Percentiles rank a stretch among this genome's conserved stretches.
phyloP scores from a whole-genome alignment of 2,329 filamentous ascomycete species.

The Paecilomyces variotii region DNA sequence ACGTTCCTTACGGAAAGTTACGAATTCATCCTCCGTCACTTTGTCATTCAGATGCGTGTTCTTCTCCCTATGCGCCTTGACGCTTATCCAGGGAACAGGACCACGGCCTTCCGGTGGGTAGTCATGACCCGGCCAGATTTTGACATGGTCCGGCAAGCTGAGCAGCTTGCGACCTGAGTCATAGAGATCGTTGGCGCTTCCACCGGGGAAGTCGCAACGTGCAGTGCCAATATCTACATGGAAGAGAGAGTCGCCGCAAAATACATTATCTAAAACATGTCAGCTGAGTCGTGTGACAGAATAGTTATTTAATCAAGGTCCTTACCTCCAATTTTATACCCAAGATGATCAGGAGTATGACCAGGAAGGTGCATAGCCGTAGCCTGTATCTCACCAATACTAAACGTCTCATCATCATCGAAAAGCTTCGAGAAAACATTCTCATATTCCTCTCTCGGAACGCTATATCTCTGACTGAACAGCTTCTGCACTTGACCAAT shows the following conservation, averaged over 20 bases:
- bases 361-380: slow-evolving; percentile 52
- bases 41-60: slow-evolving; percentile 45
- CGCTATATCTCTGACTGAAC: slow-evolving; percentile 31
- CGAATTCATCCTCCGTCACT: slow-evolving; percentile 37
- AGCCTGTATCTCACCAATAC: slow-evolving; percentile 42
- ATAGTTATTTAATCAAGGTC: neutral
- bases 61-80: slow-evolving; percentile 37
- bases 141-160: slow-evolving; percentile 34
- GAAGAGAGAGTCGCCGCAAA: slow-evolving; percentile 49
- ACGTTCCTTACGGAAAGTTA: slow-evolving; percentile 35
- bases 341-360: slow-evolving; percentile 56
- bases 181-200: slow-evolving; percentile 39
- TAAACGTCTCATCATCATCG: slow-evolving; percentile 49
- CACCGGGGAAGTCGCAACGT: slow-evolving; percentile 49
- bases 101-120: slow-evolving; percentile 38
- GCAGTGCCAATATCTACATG: slow-evolving; percentile 46
- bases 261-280: slow-evolving; percentile 36
- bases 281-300: slow-evolving; percentile 4
- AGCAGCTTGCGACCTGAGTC: slow-evolving; percentile 39
- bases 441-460: slow-evolving; percentile 15
- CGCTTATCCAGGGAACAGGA: slow-evolving; percentile 37
- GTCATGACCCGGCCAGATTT: slow-evolving; percentile 50
- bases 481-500: slow-evolving; percentile 47
- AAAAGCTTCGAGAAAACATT: slow-evolving; percentile 34
- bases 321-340: slow-evolving; percentile 48